Evolutionary conservation across 805 yeast genomes (phyloP), one percentile per base, ranked within the genome.

Genomic region (Kuraishia cidri): DNA sequence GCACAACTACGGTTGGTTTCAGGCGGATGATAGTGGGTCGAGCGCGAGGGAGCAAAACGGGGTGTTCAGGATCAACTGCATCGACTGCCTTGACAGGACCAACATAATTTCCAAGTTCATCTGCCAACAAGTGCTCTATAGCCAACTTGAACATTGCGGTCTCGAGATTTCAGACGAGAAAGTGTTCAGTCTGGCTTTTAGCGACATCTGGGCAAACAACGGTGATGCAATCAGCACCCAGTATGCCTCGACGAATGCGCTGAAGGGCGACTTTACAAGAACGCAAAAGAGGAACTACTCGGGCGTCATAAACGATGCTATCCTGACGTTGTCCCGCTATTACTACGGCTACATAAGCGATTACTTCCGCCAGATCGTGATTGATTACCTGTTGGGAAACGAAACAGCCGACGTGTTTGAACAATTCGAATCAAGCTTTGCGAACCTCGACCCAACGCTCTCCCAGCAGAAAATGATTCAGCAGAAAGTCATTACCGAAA

Each of bases 11-110:
- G 47, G 51, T 21, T 47, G 48, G 30, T 38, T 43, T 6, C 13
- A 22, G 14, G 37, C 38, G 5, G 42, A 38, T 17, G 53, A 20
- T 10, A n/a, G n/a, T n/a, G n/a, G n/a, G n/a, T n/a, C n/a, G n/a
- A n/a, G n/a, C n/a, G n/a, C n/a, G n/a, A n/a, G 57, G 40, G 44
- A 39, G 28, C 98, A 90, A 61, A 45, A 53, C 18, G 75, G 83
- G 31, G 70, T 81, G 12, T 92, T 92, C 18, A 72, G 98, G 54
- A 85, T 97, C 4, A 90, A 90, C 58, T 90, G 98, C 66, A 92
- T 90, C 97, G 98, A 90, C 60, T 90, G 98, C 60, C 66, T 90
- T 43, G 98, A 90, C 58, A 76, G 98, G 58, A 90, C 98, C 4
- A 90, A 90, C 51, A 97, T 90, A 33, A 97, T 90, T 18, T 92